Conservation (phyloP, 805 yeast species). For the Spathaspora girioi region DNA sequence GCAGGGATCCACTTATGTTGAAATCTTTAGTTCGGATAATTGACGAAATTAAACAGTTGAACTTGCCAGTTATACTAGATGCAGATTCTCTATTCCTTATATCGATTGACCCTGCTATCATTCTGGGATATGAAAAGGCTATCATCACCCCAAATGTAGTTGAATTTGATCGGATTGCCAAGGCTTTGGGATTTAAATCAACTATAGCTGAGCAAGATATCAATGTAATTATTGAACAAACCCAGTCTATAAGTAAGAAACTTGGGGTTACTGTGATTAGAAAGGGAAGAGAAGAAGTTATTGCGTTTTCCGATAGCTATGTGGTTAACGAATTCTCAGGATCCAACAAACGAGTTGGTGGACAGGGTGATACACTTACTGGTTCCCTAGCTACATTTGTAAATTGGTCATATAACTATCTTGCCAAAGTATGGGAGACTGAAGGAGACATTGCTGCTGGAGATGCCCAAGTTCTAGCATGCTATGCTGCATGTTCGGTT, state of each 20-base stretch:
- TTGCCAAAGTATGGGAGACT: slow-evolving; percentile 52
- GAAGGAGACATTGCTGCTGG: slow-evolving; percentile 19
- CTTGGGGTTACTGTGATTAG: slow-evolving; percentile 63
- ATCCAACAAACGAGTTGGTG: slow-evolving; percentile 81
- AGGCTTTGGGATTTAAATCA: slow-evolving; percentile 39
- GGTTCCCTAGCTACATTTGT: slow-evolving; percentile 82
- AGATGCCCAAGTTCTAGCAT: slow-evolving; percentile 47
- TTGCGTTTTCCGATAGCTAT: slow-evolving; percentile 46
- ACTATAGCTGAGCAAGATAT: slow-evolving; percentile 15
- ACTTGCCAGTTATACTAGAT: slow-evolving; percentile 76
- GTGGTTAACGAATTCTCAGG: slow-evolving; percentile 53
- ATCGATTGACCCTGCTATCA: slow-evolving; percentile 51
- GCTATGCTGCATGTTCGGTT: slow-evolving; percentile 66
- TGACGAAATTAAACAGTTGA: slow-evolving; percentile 49
- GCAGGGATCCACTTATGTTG: slow-evolving; percentile 72
- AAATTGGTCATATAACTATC: slow-evolving; percentile 74
- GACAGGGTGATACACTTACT: slow-evolving; percentile 92
- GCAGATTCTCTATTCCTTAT: slow-evolving; percentile 84
- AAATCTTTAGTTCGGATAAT: slow-evolving; percentile 56
- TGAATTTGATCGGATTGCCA: slow-evolving; percentile 69
- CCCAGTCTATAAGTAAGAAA: slow-evolving; percentile 41
- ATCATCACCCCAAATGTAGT: slow-evolving; percentile 86
- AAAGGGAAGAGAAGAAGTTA: slow-evolving; percentile 69
- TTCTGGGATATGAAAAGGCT: slow-evolving; percentile 54
- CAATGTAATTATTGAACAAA: slow-evolving; percentile 22